Conservation (phyloP, 306 rosid species). For the Gleditsia sinensis region DNA sequence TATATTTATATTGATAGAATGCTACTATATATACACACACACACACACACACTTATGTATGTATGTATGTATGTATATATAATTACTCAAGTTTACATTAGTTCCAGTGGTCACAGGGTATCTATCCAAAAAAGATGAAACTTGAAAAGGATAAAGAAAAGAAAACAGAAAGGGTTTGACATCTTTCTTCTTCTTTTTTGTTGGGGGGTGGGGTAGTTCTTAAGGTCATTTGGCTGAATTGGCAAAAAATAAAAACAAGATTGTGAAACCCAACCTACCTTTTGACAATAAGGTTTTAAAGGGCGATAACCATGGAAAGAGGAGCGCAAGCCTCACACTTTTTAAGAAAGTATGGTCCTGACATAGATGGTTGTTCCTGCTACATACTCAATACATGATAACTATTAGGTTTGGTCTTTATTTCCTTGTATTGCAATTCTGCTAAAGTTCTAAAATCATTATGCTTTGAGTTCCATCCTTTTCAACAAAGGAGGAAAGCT, state of each 20-base stretch:
- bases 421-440: slow-evolving; percentile 3
- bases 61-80: no score
- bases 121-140: background rate
- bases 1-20: no score
- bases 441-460: background rate
- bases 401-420: slow-evolving; percentile 20
- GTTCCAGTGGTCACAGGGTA: background rate
- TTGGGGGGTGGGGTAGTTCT: background rate
- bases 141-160: background rate
- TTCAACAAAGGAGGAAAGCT: background rate
- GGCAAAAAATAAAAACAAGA: slow-evolving; percentile 27
- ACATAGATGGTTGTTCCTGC: slow-evolving; percentile 24
- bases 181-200: no score
- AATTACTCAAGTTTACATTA: background rate
- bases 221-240: slow-evolving; percentile 10
- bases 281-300: slow-evolving; percentile 28
- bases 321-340: background rate
- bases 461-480: background rate
- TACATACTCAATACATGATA: background rate
- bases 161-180: background rate
- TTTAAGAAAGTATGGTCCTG: slow-evolving; percentile 37
- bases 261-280: slow-evolving; percentile 43
- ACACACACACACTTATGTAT: no score
- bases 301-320: slow-evolving; percentile 22
- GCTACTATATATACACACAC: no score